Conservation (phyloP, 352 stramenopile genomes). For the Pythium aphanidermatum region DNA sequence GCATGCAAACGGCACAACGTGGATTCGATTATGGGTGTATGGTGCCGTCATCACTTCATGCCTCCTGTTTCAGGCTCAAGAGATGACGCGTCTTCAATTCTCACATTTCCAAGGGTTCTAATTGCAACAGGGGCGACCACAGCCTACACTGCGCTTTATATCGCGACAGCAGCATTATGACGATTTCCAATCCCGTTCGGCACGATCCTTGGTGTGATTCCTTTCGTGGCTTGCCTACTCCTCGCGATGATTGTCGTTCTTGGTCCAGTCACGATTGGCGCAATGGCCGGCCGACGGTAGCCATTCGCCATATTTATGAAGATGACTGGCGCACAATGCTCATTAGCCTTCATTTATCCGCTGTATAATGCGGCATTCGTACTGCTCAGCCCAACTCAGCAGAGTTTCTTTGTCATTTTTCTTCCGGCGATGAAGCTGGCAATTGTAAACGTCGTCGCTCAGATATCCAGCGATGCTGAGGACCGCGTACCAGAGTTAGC, state of each 20-base stretch:
- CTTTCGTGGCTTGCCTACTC: background rate
- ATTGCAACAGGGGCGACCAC: slow-evolving; percentile 1
- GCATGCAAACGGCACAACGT: slow-evolving; percentile 3
- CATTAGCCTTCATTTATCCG: slow-evolving; percentile 2
- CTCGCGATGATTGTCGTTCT: background rate
- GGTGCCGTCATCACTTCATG: background rate
- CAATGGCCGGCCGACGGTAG: background rate
- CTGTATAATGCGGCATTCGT: slow-evolving; percentile 3
- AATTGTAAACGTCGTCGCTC: slow-evolving; percentile 2
- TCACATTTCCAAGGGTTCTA: background rate
- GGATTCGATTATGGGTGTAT: slow-evolving; percentile 3
- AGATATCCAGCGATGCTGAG: background rate
- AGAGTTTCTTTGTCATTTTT: background rate
- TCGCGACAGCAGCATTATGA: background rate
- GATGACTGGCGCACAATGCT: slow-evolving; percentile 4
- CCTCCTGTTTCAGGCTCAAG: background rate
- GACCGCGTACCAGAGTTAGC: background rate
- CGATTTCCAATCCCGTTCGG: slow-evolving; percentile 5
- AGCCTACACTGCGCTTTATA: background rate
- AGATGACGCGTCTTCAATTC: background rate
- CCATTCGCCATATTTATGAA: background rate
- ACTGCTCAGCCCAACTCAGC: background rate
- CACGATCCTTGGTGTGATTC: background rate
- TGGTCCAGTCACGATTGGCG: background rate
- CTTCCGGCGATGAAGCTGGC: slow-evolving; percentile 2